Evolutionary conservation across 495 filamentous ascomycete genomes (phyloP), one percentile per base, ranked within the genome.

Genomic region (Trichocladium antarcticum): DNA sequence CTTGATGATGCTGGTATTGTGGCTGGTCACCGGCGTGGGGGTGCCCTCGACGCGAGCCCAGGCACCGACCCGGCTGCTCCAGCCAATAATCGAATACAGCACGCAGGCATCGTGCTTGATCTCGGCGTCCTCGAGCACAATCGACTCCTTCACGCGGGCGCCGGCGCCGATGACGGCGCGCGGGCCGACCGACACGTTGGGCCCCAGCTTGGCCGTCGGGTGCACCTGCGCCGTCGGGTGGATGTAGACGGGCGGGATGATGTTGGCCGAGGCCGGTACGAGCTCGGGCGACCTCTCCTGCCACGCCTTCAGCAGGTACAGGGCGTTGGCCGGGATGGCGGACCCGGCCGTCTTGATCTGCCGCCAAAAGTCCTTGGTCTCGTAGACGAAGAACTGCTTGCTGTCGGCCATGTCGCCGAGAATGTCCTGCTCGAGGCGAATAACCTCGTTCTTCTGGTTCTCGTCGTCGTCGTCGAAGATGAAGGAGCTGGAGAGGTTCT

Each of bases 281-380:
- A 99, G 82, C 68, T 95, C 89, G 20, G 80, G 71, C 2, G 88
- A 89, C 50, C 80, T 81, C 20, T 74, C 76, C 68, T 97, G 93
- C 71, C 82, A 83, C 6, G 92, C 93, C 72, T 97, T 90, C 63
- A 89, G 87, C 35, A 99, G 80, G 70, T 99, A 99, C 2, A 99
- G 80, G 1, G 92, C 93, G 62, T 99, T 97, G 50, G 92, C 92
- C 9, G 92, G 93, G 47, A 99, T 88, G 42, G 92, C 92, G 17
- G 92, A 97, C 35, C 93, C 93, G 41, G 92, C 92, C 5, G 93
- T 95, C 78, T 99, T 99, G 77, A 99, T 97, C 75, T 99, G 92
- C 47, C 92, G 89, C 92, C 92, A 99, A 71, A 99, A 99, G 62
- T 95, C 92, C 71, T 95, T 94, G 37, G 92, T 97, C 70, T 99